Evolutionary conservation across 2,329 filamentous ascomycete genomes (phyloP), one percentile per base, ranked within the genome.

Genomic region (Ophidiomyces ophidiicola): DNA sequence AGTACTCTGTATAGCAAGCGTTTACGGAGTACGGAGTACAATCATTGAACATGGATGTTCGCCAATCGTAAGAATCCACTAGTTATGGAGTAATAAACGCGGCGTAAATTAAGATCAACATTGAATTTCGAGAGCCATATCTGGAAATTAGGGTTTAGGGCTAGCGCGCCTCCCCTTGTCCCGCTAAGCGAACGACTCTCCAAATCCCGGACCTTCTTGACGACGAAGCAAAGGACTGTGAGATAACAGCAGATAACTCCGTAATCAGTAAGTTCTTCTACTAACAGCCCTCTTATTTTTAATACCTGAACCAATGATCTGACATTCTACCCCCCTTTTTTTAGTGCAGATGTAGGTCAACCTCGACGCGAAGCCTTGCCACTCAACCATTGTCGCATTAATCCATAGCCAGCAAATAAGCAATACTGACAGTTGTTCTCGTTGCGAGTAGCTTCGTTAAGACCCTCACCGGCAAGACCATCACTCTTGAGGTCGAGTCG

Each of bases 281-380:
- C 45, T 43, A 38, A 31, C 35, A 33, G 36, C 47, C 35, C 37
- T 25, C 28, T 43, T 44, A 46, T 43, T 30, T 41, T 44, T 17
- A 42, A 36, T 26, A 17, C 10, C 29, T 42, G 32, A 50, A 8
- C n/a, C 26, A 12, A 33, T n/a, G 53, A 62, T 57, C 72, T 78
- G 67, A 79, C 64, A 42, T 55, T 48, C 48, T 46, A 47, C 46
- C 54, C 48, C 47, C 47, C 46, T 54, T 43, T 48, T 53, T 63
- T 58, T 54, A 88, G 83, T 90, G 83, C 83, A 90, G 79, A 90
- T 90, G 82, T 88, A 78, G 80, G 81, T 63, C 46, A 18, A 12
- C 53, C 41, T 43, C 43, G 19, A 47, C 46, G 7, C 49, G 44
- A 39, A 41, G 29, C 39, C 47, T 44, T 49, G 53, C 45, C 42